Base-by-base conservation (phyloP, 2,329 filamentous ascomycete genomes). In the Sclerotinia minor region DNA sequence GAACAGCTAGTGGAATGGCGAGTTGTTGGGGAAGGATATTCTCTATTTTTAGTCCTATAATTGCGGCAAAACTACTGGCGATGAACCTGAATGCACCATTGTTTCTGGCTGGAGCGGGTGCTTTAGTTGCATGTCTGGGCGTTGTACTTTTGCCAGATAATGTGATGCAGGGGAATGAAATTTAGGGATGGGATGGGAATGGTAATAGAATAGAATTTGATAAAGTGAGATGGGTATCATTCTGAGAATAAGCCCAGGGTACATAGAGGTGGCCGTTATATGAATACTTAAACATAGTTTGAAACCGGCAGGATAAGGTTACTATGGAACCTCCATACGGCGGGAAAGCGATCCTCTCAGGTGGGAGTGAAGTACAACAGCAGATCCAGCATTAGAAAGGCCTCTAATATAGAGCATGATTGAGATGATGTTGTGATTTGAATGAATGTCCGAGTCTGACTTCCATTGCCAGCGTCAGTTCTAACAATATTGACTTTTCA, bases 1-100 rank as follows among this genome's bases (percentile, higher is more conserved):
- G 83, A 5, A 85, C 82, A 0, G 78, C 85, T 0, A 84, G 82
- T 71, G 85, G 86, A 0, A 69, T 87, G 17, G 84, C 85, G 2
- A 84, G 83, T 69, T 87, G 86, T 72, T 87, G 84, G 83, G 85
- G 85, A 1, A 76, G 85, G 2, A 65, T 87, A 32, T 85, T 85
- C 71, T 83, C 83, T 13, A 87, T 88, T 55, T 80, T 87, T 21
- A 84, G 83, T 49, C 85, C 85, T 0, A 72, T 87, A 49, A 84
- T 85, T 65, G 84, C 83, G 5, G 81, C 85, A 70, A 77, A 82
- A n/a, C 78, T 80, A 49, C 76, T 79, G 0, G 65, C 72, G 38
- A 72, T 74, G 0, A 77, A 80, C 50, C 74, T 83, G 7, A 85
- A 86, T 68, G 79, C 78, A 5, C 83, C 86, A 0, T 68, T 87